phyloP scores from a whole-genome alignment of 805 yeast species.

The Hanseniaspora lindneri region DNA sequence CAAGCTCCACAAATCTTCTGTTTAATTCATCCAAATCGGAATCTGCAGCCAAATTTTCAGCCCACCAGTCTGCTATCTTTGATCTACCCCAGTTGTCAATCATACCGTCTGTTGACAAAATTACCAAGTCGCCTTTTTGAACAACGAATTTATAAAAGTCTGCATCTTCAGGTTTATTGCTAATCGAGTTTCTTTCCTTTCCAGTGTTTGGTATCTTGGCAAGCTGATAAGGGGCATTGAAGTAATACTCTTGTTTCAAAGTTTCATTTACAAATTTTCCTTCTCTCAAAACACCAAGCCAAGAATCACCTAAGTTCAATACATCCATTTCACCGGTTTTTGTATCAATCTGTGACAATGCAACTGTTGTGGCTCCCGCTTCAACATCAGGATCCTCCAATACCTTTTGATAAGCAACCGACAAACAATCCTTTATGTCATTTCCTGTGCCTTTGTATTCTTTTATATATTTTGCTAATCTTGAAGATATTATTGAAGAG shows the following conservation, averaged over 20 bases:
- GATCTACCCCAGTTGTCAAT: constrained; percentile 68
- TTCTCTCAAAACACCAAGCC: constrained; percentile 76
- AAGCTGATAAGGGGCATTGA: constrained; percentile 86
- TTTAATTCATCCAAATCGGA: constrained; percentile 38
- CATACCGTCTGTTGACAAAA: constrained; percentile 90
- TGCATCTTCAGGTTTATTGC: constrained; percentile 57
- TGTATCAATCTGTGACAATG: constrained; percentile 59
- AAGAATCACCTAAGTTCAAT: constrained; percentile 87
- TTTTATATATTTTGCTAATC: constrained; percentile 42
- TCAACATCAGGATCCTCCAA: constrained; percentile 46
- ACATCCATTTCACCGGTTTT: constrained; percentile 43
- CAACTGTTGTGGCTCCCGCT: constrained; percentile 91
- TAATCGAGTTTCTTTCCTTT: constrained; percentile 47
- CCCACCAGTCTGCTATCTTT: constrained; percentile 59
- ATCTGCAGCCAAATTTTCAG: constrained; percentile 33
- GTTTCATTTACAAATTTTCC: constrained; percentile 53
- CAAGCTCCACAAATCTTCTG: constrained; percentile 48
- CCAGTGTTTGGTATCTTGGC: constrained; percentile 66
- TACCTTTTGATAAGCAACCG: constrained; percentile 45
- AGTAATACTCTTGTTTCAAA: constrained; percentile 67
- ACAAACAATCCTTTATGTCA: constrained; percentile 41
- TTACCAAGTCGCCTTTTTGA: constrained; percentile 56
- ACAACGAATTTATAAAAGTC: constrained; percentile 57
- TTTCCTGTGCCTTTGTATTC: constrained; percentile 15
- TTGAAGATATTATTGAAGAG: constrained; percentile 75